Evolutionary conservation across 495 filamentous ascomycete genomes (phyloP), one percentile per base, ranked within the genome.

Genomic region (Cetradonia linearis): DNA sequence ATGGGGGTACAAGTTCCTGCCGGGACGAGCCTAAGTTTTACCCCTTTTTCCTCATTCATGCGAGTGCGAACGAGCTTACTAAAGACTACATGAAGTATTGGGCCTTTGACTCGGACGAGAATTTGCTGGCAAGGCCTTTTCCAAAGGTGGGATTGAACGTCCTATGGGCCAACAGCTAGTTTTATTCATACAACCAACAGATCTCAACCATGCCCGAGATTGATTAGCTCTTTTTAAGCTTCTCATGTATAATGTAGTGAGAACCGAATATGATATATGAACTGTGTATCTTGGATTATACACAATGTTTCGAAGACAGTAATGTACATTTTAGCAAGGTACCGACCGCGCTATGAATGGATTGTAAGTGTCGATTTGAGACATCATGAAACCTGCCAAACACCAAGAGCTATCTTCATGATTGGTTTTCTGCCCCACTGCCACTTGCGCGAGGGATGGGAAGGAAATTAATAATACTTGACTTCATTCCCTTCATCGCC

Each of bases 401-500:
- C 10, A 30, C 14, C 47, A 18, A 36, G 7, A 46, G 38, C 42
- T 20, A 58, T 48, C 36, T 23, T 37, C 10, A 58, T 18, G 30
- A 46, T 59, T 36, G 46, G 36, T 72, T 71, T 62, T 74, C 53
- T 65, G 73, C 69, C 52, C 70, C 70, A 42, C 63, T 63, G 52
- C 68, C 67, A 42, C 62, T 66, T 55, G 63, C 60, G 11, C 68
- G 67, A 1, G 79, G 78, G 65, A 85, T 81, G 8, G 62, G 62
- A 5, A 63, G 48, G 68, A 79, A 76, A 56, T 79, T 73, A 31
- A 78, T 79, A 65, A 86, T 76, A 34, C 81, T 80, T 62, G 75
- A 78, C 73, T 83, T 86, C 86, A 88, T 95, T 66, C 78, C 86
- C 74, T 88, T 86, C 88, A 95, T 93, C 71, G 85, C 84, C 74